A percentile compares a stretch with the other conserved stretches of the same genome.
phyloP scores from a whole-genome alignment of 441 rosid genomes.

The Gossypium gossypioides region DNA sequence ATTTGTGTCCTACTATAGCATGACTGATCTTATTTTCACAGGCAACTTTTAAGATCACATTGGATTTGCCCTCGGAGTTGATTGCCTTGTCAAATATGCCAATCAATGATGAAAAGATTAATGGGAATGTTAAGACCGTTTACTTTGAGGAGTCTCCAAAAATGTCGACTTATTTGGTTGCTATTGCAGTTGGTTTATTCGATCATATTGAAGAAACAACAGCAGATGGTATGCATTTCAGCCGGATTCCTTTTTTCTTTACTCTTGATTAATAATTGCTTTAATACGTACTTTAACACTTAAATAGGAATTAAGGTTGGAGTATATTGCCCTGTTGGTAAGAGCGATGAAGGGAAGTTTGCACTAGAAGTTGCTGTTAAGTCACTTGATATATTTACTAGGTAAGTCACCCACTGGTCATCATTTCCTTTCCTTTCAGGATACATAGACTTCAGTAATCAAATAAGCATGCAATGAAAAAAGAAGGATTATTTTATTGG shows the following conservation, averaged over 20 bases:
- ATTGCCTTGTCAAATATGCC: slow-evolving; percentile 96
- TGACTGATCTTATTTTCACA: slow-evolving; percentile 18
- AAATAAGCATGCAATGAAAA: no score
- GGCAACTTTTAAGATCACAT: slow-evolving; percentile 84
- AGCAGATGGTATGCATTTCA: slow-evolving; percentile 49
- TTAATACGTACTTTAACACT: not conserved
- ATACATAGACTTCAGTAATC: no score
- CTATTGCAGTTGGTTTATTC: slow-evolving; percentile 81
- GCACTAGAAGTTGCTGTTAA: slow-evolving; percentile 80
- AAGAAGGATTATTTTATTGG: no score
- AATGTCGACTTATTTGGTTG: slow-evolving; percentile 95
- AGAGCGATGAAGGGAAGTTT: slow-evolving; percentile 73
- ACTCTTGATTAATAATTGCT: not conserved
- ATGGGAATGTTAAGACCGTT: slow-evolving; percentile 56
- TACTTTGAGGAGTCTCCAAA: slow-evolving; percentile 72
- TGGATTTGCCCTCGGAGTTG: slow-evolving; percentile 68
- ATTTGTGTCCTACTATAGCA: not conserved
- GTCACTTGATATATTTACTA: slow-evolving; percentile 72
- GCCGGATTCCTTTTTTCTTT: not conserved
- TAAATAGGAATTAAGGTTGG: slow-evolving; percentile 66
- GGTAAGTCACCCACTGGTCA: slow-evolving; percentile 32
- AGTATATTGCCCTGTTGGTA: slow-evolving; percentile 84
- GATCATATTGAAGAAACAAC: slow-evolving; percentile 80
- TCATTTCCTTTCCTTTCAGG: slow-evolving; percentile 7
- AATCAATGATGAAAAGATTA: slow-evolving; percentile 46